Percentiles rank a stretch among this genome's conserved stretches.
Evolutionary conservation across 352 stramenopile species (phyloP).

Genomic region (Elongisporangium prolatum): DNA sequence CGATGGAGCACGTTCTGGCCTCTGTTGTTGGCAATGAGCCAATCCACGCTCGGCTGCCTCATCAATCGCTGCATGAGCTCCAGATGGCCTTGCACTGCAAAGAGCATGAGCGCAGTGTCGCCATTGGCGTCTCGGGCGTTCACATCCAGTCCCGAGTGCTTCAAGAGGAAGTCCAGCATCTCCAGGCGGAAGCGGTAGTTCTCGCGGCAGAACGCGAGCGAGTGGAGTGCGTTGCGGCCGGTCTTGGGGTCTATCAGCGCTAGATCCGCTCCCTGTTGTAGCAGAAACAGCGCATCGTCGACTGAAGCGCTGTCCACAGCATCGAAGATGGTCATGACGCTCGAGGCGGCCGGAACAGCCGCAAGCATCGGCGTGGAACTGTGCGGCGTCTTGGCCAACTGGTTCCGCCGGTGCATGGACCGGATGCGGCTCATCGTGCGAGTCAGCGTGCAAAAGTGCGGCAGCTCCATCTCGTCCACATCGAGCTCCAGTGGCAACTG

Average conservation of each 20-base stretch:
- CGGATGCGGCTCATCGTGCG: constrained; percentile 38
- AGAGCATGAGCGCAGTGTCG: constrained; percentile 51
- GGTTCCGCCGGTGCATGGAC: constrained; percentile 38
- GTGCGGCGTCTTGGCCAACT: constrained; percentile 9
- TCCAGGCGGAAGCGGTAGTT: constrained; percentile 31
- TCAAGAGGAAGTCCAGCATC: constrained; percentile 53
- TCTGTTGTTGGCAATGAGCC: constrained; percentile 19
- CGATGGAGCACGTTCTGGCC: constrained; percentile 50
- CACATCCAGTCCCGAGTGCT: constrained; percentile 26
- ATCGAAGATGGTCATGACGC: constrained; percentile 41
- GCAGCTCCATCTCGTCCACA: constrained; percentile 51
- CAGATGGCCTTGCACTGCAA: constrained; percentile 41
- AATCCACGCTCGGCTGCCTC: constrained; percentile 14
- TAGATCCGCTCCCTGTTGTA: constrained; percentile 36
- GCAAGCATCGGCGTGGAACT: neutral
- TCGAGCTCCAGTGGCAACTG: constrained; percentile 22
- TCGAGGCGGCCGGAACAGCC: neutral
- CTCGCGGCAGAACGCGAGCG: constrained; percentile 54
- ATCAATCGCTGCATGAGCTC: constrained; percentile 36
- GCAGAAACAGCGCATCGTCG: constrained; percentile 49
- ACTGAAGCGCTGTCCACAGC: constrained; percentile 48
- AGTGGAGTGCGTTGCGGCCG: constrained; percentile 43
- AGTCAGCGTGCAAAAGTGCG: constrained; percentile 27
- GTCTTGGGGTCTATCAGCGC: constrained; percentile 29
- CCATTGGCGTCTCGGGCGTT: constrained; percentile 34